These are phyloP conservation scores for Annulohypoxylon bovei DNA, from an alignment of 495 filamentous ascomycete species.

Conservation along the genomic window DNA sequence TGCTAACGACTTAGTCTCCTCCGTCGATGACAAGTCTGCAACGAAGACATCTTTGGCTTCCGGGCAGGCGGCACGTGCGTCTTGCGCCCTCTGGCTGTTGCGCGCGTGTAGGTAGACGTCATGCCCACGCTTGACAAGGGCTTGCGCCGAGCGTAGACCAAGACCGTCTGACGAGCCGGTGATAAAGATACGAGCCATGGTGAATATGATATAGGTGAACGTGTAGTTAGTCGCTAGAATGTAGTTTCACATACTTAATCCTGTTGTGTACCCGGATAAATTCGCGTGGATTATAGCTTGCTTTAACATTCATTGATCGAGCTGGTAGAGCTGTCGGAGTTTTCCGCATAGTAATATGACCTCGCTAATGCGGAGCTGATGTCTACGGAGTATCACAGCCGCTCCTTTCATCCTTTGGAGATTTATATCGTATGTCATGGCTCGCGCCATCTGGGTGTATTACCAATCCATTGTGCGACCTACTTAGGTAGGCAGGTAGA, in stretches of 20 bases:
- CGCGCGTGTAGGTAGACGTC: slow-evolving; percentile 67
- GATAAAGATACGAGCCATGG: slow-evolving; percentile 66
- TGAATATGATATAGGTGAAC: background rate
- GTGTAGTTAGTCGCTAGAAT: background rate
- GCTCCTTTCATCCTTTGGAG: background rate
- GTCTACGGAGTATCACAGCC: slow-evolving; percentile 16
- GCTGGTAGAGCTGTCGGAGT: slow-evolving; percentile 17
- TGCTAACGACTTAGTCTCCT: slow-evolving; percentile 65
- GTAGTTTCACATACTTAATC: background rate
- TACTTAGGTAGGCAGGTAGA: background rate
- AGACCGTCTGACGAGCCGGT: slow-evolving; percentile 62
- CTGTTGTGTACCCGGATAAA: background rate
- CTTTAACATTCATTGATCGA: background rate
- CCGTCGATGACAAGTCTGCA: slow-evolving; percentile 61
- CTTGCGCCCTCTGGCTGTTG: slow-evolving; percentile 58
- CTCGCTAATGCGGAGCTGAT: slow-evolving; percentile 9
- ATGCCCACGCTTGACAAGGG: slow-evolving; percentile 62
- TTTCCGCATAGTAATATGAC: slow-evolving; percentile 18
- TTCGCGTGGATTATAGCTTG: background rate
- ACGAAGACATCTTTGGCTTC: slow-evolving; percentile 60
- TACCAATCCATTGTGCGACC: slow-evolving; percentile 7
- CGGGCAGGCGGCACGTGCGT: slow-evolving; percentile 57
- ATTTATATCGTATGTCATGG: background rate
- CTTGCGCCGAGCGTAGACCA: slow-evolving; percentile 60
- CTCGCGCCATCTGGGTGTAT: background rate